Percentiles rank a stretch among this genome's conserved stretches.
phyloP scores from a whole-genome alignment of 257 asterid genomes.

The Verbascum thapsus region DNA sequence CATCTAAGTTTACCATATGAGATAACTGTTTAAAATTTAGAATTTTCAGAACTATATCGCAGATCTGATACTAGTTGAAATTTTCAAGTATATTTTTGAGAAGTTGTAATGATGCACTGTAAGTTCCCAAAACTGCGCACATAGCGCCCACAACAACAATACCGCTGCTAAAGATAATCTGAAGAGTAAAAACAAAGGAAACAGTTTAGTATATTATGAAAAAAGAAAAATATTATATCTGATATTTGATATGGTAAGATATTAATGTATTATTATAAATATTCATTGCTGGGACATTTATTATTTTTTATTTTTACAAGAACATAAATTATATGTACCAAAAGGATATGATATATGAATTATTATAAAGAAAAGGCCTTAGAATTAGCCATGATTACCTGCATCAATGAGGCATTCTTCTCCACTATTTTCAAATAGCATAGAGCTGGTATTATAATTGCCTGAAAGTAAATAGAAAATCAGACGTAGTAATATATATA shows the following conservation, averaged over 20 bases:
- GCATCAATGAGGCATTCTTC: slow-evolving; percentile 54
- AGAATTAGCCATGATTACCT: slow-evolving; percentile 43
- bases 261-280: no score
- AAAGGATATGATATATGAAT: no score
- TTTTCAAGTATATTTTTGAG: slow-evolving; percentile 26
- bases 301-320: no score
- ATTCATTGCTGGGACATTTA: no score
- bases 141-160: slow-evolving; percentile 59
- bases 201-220: no score
- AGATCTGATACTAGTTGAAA: not conserved
- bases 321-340: no score
- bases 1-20: no score
- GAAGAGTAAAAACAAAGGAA: slow-evolving; percentile 7
- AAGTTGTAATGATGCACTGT: slow-evolving; percentile 50
- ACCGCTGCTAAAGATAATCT: slow-evolving; percentile 42
- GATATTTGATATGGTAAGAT: no score
- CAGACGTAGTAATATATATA: not conserved
- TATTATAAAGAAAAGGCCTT: not conserved
- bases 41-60: no score
- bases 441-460: slow-evolving; percentile 56
- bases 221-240: no score
- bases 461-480: slow-evolving; percentile 30
- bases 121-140: slow-evolving; percentile 64
- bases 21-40: no score
- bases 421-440: slow-evolving; percentile 76